phyloP scores from a whole-genome alignment of 2,329 filamentous ascomycete genomes.

The Nothophoma quercina region DNA sequence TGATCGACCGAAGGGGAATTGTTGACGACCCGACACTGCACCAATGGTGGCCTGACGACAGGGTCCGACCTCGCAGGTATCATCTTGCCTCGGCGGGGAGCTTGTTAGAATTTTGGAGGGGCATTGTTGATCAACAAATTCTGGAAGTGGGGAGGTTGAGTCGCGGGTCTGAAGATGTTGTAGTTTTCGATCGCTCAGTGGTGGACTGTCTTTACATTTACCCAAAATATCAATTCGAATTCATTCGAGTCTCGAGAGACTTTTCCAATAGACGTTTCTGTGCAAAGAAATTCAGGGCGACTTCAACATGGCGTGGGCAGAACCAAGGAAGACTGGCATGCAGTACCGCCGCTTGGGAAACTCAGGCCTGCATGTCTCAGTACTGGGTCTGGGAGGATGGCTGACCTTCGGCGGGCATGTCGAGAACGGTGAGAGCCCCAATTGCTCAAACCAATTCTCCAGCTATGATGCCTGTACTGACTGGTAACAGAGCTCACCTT shows the following conservation, averaged over 20 bases:
- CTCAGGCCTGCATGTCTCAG: conserved; percentile 76
- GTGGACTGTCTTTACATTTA: too few relatives aligned
- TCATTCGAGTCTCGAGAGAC: too few relatives aligned
- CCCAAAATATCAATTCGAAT: too few relatives aligned
- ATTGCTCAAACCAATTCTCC: neutral
- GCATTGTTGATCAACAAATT: conserved; percentile 8
- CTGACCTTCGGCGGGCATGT: conserved; percentile 75
- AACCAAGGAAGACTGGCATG: conserved; percentile 44
- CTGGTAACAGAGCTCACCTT: conserved; percentile 60
- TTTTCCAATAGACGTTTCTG: too few relatives aligned
- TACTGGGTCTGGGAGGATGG: conserved; percentile 69
- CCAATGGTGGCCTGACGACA: too few relatives aligned
- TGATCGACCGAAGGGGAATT: neutral
- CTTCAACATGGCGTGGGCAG: conserved; percentile 40
- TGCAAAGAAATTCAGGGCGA: too few relatives aligned
- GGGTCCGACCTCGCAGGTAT: neutral
- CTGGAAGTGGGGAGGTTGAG: neutral
- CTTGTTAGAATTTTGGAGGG: neutral
- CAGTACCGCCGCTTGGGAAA: conserved; percentile 75
- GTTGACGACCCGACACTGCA: neutral
- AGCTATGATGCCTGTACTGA: neutral
- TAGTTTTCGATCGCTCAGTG: neutral
- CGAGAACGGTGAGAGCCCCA: conserved; percentile 62
- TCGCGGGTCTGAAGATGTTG: too few relatives aligned
- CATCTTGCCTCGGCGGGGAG: too few relatives aligned